These are phyloP conservation scores for Viola pubescens DNA, from an alignment of 441 rosid species.

Conservation along the genomic window DNA sequence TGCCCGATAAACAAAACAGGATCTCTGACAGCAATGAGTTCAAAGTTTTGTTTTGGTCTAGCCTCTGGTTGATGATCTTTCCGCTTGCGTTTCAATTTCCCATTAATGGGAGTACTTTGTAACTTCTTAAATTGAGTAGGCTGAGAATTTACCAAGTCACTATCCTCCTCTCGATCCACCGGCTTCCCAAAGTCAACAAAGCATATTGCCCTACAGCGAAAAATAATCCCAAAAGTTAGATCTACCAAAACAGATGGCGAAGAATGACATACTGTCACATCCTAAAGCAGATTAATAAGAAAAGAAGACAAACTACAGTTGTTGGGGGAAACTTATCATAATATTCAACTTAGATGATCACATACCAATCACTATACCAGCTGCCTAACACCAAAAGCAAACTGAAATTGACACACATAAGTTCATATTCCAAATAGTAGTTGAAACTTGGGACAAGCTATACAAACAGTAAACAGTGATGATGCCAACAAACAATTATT, in stretches of 20 bases:
- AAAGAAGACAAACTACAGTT: too few relatives aligned
- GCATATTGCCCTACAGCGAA: conserved; percentile 64
- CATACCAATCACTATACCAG: too few relatives aligned
- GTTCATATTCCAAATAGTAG: too few relatives aligned
- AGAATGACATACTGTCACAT: background rate
- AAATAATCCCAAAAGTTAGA: background rate
- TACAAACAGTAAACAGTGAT: too few relatives aligned
- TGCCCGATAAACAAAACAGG: conserved; percentile 77
- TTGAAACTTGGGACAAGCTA: too few relatives aligned
- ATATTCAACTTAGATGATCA: too few relatives aligned
- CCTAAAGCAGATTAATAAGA: background rate
- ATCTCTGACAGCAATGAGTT: conserved; percentile 60
- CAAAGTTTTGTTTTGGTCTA: conserved; percentile 55
- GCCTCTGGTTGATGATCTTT: conserved; percentile 40
- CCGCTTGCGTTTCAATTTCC: conserved; percentile 46
- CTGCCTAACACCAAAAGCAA: too few relatives aligned
- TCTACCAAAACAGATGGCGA: background rate
- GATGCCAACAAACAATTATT: too few relatives aligned
- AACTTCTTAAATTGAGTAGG: conserved; percentile 35
- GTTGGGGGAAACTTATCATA: too few relatives aligned
- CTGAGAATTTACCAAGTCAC: conserved; percentile 31
- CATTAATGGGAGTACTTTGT: conserved; percentile 30
- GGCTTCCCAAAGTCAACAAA: conserved; percentile 69
- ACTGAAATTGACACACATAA: too few relatives aligned
- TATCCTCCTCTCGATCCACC: conserved; percentile 51